Evolutionary conservation across 2,329 filamentous ascomycete genomes (phyloP).

Genomic region (Blumeriella jaapii): DNA sequence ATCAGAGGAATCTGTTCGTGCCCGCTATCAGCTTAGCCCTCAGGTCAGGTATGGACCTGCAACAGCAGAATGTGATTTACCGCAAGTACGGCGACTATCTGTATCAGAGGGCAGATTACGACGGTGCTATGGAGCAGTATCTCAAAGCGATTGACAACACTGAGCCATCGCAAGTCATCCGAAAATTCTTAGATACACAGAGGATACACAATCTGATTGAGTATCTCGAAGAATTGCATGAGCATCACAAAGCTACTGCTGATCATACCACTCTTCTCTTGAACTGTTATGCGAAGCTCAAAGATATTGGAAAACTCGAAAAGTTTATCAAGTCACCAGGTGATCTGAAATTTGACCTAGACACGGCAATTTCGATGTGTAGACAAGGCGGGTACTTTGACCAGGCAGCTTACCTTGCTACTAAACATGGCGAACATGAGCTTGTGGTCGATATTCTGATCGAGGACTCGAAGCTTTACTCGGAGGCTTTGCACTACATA

Average conservation of each 20-base stretch:
- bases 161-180: constrained; percentile 89
- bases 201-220: constrained; percentile 95
- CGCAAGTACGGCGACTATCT: constrained; percentile 88
- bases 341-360: constrained; percentile 90
- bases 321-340: constrained; percentile 93
- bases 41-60: constrained; percentile 67
- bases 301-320: constrained; percentile 92
- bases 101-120: constrained; percentile 91
- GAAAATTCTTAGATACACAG: constrained; percentile 96
- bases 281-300: constrained; percentile 96
- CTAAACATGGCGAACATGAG: constrained; percentile 87
- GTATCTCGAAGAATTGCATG: constrained; percentile 91
- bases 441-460: constrained; percentile 92
- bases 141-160: constrained; percentile 92
- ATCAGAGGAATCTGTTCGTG: constrained; percentile 85
- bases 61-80: constrained; percentile 85
- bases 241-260: constrained; percentile 82
- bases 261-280: constrained; percentile 91
- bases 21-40: constrained; percentile 87
- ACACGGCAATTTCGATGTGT: constrained; percentile 96
- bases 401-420: constrained; percentile 89
- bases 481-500: constrained; percentile 81
- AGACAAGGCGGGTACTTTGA: constrained; percentile 94
- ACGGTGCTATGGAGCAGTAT: constrained; percentile 98
- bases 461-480: constrained; percentile 86